phyloP scores from a whole-genome alignment of 257 asterid species.

The Dorcoceras hygrometricum region DNA sequence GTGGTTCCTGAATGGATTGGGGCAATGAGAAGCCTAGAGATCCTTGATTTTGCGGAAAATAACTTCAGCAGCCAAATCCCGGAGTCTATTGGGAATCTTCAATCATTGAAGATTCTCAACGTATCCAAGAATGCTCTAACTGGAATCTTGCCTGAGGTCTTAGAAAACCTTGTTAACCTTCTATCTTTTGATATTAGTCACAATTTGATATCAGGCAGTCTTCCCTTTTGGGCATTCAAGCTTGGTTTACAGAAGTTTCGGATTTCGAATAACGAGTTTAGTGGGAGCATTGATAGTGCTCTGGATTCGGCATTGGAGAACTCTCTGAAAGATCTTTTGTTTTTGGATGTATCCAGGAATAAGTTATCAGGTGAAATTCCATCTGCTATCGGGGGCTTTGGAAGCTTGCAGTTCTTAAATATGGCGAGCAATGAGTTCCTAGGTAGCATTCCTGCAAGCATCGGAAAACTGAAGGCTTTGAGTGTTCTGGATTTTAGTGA shows the following conservation, averaged over 20 bases:
- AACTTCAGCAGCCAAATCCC: conserved; percentile 60
- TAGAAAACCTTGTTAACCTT: conserved; percentile 49
- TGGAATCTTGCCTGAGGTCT: conserved; percentile 65
- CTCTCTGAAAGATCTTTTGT: conserved; percentile 46
- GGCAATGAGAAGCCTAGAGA: conserved; percentile 59
- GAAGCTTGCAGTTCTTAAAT: conserved; percentile 52
- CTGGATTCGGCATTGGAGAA: conserved; percentile 25
- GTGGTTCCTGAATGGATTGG: conserved; percentile 81
- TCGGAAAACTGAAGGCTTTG: conserved; percentile 46
- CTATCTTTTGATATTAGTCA: conserved; percentile 46
- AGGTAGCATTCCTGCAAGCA: conserved; percentile 57
- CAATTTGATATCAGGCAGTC: conserved; percentile 52
- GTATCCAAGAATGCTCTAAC: conserved; percentile 47
- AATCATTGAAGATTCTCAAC: conserved; percentile 48
- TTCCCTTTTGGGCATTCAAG: conserved; percentile 68
- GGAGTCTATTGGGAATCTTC: conserved; percentile 45
- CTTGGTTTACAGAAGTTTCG: conserved; percentile 44
- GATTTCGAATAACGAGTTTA: conserved; percentile 52
- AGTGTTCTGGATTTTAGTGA: conserved; percentile 60
- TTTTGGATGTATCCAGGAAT: conserved; percentile 69
- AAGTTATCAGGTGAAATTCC: conserved; percentile 65
- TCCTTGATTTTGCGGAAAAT: conserved; percentile 61
- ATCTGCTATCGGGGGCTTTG: conserved; percentile 47
- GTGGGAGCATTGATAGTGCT: conserved; percentile 38
- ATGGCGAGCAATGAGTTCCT: conserved; percentile 51